These are phyloP conservation scores for Abrus pulchellus DNA, from an alignment of 306 rosid genomes.

Conservation along the genomic window DNA sequence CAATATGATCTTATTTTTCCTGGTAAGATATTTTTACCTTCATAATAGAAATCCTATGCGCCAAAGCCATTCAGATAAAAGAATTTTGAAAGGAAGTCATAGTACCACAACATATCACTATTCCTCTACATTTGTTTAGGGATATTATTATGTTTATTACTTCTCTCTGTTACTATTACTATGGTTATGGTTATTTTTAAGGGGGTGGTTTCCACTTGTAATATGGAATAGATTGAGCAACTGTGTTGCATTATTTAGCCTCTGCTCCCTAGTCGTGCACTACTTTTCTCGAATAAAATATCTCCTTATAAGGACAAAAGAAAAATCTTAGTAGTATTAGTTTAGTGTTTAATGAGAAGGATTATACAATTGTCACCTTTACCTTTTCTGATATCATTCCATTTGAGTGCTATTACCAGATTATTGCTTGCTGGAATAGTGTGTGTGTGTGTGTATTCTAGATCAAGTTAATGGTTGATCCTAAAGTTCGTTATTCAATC, in stretches of 20 bases:
- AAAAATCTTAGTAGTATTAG: not conserved
- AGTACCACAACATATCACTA: not conserved
- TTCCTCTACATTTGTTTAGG: not conserved
- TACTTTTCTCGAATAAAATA: conserved; percentile 27
- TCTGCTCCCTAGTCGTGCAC: conserved; percentile 17
- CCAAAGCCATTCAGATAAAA: not conserved
- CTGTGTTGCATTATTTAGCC: conserved; percentile 11
- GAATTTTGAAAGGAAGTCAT: not conserved
- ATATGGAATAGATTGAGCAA: not conserved
- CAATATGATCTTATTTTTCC: not conserved
- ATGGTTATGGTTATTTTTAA: not conserved
- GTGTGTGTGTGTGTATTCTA: not conserved
- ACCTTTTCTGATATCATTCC: conserved; percentile 23
- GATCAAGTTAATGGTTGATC: conserved; percentile 13
- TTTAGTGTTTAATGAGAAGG: conserved; percentile 10
- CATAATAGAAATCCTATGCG: not conserved
- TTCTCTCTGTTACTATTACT: not conserved
- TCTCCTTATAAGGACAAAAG: not conserved
- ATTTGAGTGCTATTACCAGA: not conserved
- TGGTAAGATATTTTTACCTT: conserved; percentile 5
- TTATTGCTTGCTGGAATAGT: not conserved
- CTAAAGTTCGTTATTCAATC: conserved; percentile 42
- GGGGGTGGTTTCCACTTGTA: not conserved
- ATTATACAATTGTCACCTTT: conserved; percentile 5
- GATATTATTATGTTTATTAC: not conserved